A percentile compares a stretch with the other conserved stretches of the same genome.
phyloP scores from a whole-genome alignment of 192 early-diverging fungal species.

The Coemansia brasiliensis region DNA sequence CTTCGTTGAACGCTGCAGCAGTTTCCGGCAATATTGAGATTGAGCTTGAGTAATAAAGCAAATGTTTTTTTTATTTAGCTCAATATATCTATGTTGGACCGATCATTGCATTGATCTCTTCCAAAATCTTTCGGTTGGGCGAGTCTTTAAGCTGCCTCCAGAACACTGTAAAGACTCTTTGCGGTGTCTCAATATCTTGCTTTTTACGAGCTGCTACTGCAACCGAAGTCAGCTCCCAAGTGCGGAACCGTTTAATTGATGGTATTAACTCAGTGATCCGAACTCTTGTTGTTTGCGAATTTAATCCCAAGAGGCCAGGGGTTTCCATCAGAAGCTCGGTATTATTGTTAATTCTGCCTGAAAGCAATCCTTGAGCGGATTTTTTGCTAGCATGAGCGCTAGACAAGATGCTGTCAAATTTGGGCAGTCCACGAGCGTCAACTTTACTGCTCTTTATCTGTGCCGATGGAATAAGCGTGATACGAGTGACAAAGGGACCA shows the following conservation, averaged over 20 bases:
- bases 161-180: conserved; percentile 41
- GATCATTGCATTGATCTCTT: conserved; percentile 41
- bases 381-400: background rate
- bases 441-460: conserved; percentile 5
- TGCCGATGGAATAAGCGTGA: conserved; percentile 24
- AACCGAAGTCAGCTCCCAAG: conserved; percentile 36
- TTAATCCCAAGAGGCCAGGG: conserved; percentile 41
- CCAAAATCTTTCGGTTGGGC: conserved; percentile 25
- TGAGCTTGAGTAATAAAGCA: conserved; percentile 33
- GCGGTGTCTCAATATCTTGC: conserved; percentile 14
- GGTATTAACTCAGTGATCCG: conserved; percentile 29
- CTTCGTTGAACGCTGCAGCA: conserved; percentile 27
- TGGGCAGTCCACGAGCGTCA: conserved; percentile 40
- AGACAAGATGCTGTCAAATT: conserved; percentile 45
- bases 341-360: conserved; percentile 20
- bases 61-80: background rate
- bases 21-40: conserved; percentile 37
- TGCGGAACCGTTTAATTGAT: conserved; percentile 24
- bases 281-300: conserved; percentile 19
- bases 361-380: conserved; percentile 15
- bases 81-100: conserved; percentile 5
- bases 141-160: conserved; percentile 37
- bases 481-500: conserved; percentile 48
- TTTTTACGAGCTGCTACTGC: conserved; percentile 9
- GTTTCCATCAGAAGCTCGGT: conserved; percentile 42